Percentiles rank a stretch among this genome's conserved stretches.
These are phyloP conservation scores for Plasmodium chabaudi DNA, from an alignment of 169 alveolate species.

Conservation along the genomic window DNA sequence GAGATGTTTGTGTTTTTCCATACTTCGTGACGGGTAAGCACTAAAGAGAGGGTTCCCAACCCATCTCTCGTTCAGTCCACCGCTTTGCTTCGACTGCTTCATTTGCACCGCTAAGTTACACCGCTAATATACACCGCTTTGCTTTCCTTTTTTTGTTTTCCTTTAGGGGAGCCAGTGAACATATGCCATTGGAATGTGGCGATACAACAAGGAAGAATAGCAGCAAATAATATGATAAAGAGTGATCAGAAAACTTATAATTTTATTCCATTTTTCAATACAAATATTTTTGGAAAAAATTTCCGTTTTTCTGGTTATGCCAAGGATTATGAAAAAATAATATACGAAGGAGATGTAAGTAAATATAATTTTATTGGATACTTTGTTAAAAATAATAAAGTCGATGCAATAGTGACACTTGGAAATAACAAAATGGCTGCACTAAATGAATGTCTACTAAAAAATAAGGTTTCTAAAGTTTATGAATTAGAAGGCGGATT, in stretches of 20 bases:
- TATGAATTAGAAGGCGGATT: constrained; percentile 67
- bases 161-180: constrained; percentile 74
- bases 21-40: constrained; percentile 78
- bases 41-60: too few relatives aligned
- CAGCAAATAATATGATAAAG: constrained; percentile 85
- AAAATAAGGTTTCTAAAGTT: constrained; percentile 26
- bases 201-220: constrained; percentile 87
- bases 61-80: too few relatives aligned
- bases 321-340: constrained; percentile 79
- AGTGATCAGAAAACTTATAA: constrained; percentile 54
- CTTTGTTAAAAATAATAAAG: constrained; percentile 82
- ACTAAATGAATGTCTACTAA: constrained; percentile 50
- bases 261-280: constrained; percentile 86
- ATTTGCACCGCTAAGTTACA: too few relatives aligned
- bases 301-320: constrained; percentile 83
- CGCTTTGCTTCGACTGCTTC: too few relatives aligned
- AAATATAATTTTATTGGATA: constrained; percentile 83
- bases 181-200: constrained; percentile 89
- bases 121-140: too few relatives aligned
- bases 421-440: constrained; percentile 71
- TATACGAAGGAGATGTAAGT: constrained; percentile 84
- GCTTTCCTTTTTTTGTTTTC: neutral
- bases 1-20: constrained; percentile 85
- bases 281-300: constrained; percentile 83
- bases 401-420: constrained; percentile 52